phyloP scores from a whole-genome alignment of 768 basidiomycete genomes.

The Cubamyces sp. region DNA sequence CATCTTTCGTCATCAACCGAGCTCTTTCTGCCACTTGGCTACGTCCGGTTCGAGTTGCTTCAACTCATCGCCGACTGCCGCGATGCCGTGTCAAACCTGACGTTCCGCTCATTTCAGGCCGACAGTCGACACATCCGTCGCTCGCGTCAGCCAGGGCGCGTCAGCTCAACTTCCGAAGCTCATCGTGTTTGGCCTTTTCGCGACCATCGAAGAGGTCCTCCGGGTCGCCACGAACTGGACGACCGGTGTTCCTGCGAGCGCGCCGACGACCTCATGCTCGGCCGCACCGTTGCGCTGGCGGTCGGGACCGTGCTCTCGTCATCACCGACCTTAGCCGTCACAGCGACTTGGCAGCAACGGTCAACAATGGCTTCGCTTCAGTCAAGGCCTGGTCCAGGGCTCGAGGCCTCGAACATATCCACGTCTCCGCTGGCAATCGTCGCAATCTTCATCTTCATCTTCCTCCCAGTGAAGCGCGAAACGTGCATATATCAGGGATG shows the following conservation, averaged over 20 bases:
- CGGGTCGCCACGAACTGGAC: not conserved
- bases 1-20: not conserved
- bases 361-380: not conserved
- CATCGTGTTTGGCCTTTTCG: not conserved
- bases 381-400: not conserved
- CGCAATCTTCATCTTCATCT: not conserved
- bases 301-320: conserved; percentile 7
- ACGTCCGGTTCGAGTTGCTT: too few relatives aligned
- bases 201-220: not conserved
- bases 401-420: not conserved
- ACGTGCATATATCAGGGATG: not conserved
- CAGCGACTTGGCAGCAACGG: not conserved
- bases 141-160: not conserved
- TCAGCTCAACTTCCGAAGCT: not conserved
- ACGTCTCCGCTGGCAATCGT: not conserved
- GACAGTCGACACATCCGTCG: not conserved
- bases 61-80: not conserved
- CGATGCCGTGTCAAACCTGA: not conserved
- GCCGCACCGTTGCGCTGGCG: not conserved
- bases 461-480: not conserved
- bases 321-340: not conserved
- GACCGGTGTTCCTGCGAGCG: not conserved
- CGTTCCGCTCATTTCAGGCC: too few relatives aligned
- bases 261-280: not conserved
- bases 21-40: too few relatives aligned